Evolutionary conservation across 2,329 filamentous ascomycete genomes (phyloP), one percentile per base, ranked within the genome.

Genomic region (Fusarium bulbicola): DNA sequence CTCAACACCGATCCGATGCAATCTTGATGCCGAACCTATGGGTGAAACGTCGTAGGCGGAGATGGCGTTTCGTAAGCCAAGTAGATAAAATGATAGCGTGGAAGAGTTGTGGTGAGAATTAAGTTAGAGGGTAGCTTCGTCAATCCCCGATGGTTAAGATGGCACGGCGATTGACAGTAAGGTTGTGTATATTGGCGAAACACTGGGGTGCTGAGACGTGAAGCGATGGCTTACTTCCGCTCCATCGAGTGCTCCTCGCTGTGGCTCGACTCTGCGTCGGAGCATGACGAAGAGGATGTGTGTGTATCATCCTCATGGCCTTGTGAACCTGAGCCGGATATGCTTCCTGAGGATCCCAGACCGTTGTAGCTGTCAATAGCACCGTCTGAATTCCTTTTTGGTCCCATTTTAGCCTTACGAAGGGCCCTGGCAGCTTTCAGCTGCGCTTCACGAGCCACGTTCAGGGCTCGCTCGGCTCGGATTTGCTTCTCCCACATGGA

Each of bases 401-500:
- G 76, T 40, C 81, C 79, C 75, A 89, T 85, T 60, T 88, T 87
- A 16, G 87, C 87, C 69, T 86, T 84, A 59, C 84, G 84, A 73
- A 89, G 73, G 12, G 81, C 81, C 57, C 76, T 77, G 21, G 79
- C 78, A 8, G 81, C 82, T 67, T 80, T 82, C 42, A 80, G 60
- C 28, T 82, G 80, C 30, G 82, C 82, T 68, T 81, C 79, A 28
- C 80, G 77, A 52, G 82, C 82, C 36, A 77, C 80, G 49, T 80
- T 78, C 59, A 83, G 70, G 16, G 92, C 93, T 72, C 88, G 88
- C 79, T 95, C 92, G 5, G 93, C 93, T 68, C 92, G 89, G 71
- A 93, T 95, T 81, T 97, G 95, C 82, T 95, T 95, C 72, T 92
- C 90, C 95, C 95, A 97, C 90, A 97, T 95, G 68, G 91, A 91